Evolutionary conservation across 176 grass and related monocot species (phyloP), one percentile per base, ranked within the genome.

Genomic region (Melocanna baccifera): DNA sequence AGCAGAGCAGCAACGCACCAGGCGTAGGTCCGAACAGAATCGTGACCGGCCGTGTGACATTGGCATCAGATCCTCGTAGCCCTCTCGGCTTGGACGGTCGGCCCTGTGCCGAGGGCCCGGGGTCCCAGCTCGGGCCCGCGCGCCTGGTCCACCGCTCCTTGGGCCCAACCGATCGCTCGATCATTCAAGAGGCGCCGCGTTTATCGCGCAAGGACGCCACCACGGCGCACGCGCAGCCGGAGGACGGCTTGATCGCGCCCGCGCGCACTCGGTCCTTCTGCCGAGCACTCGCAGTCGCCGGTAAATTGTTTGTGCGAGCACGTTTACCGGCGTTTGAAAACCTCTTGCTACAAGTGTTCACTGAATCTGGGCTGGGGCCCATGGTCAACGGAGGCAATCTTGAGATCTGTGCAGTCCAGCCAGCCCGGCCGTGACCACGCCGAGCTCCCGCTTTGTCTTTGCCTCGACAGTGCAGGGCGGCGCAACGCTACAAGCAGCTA

Each of bases 391-490:
- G 68, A 23, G 23, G 22, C 55, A 10, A 25, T 23, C 56, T 4
- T 10, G 22, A 10, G 56, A 23, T 12, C 22, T 23, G n/a, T 62
- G 37, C 37, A 4, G 7, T 26, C 40, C 39, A 28, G 13, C 53
- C 1, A 41, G 22, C 9, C 28, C 9, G 71, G 28, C 22, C 0
- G 14, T 11, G 80, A 82, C 67, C 28, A 2, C 14, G 36, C 6
- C 39, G 52, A 61, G 19, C 39, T 62, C 16, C 45, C 34, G 13
- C 20, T 25, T 52, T 36, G 75, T 52, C 55, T 28, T 20, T 0
- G 30, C 40, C 4, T 41, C 41, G 1, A 83, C 73, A 83, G 87
- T 75, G 69, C 62, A 42, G 16, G 71, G 4, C 77, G 70, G 87
- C 70, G 77, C 52, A 26, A 66, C 28, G 69, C 29, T 53, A 85